Evolutionary conservation across 2,329 filamentous ascomycete species (phyloP).

Genomic region (Ilyonectria robusta): DNA sequence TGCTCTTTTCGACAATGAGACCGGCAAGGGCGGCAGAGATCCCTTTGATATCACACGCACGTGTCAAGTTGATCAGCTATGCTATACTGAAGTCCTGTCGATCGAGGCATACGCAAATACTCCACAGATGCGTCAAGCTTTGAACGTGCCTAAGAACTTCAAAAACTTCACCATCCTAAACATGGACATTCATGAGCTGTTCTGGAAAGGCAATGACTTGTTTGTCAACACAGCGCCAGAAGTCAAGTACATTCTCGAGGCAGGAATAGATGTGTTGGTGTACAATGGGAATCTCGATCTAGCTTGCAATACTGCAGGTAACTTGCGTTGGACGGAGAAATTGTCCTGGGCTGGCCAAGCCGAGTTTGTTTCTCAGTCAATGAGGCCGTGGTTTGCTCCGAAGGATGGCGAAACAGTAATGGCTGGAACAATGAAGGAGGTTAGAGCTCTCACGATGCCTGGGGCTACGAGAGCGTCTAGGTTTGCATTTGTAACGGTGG

Average conservation of each 20-base stretch:
- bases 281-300: slow-evolving; percentile 42
- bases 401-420: slow-evolving; percentile 23
- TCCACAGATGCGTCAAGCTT: background rate
- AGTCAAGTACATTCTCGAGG: slow-evolving; percentile 26
- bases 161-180: slow-evolving; percentile 19
- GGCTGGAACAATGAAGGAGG: slow-evolving; percentile 37
- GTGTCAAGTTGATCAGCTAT: slow-evolving; percentile 21
- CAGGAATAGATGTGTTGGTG: slow-evolving; percentile 30
- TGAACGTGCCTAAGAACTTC: slow-evolving; percentile 1
- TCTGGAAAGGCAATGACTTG: background rate
- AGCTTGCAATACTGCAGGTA: slow-evolving; percentile 40
- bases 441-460: slow-evolving; percentile 9
- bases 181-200: slow-evolving; percentile 14
- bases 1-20: slow-evolving; percentile 14
- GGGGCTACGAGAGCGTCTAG: background rate
- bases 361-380: slow-evolving; percentile 35
- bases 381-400: slow-evolving; percentile 16
- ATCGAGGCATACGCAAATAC: slow-evolving; percentile 21
- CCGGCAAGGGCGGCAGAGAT: slow-evolving; percentile 13
- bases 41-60: slow-evolving; percentile 24
- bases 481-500: slow-evolving; percentile 33
- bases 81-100: slow-evolving; percentile 5
- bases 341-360: slow-evolving; percentile 38
- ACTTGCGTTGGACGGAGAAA: slow-evolving; percentile 35
- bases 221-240: slow-evolving; percentile 29